Percentiles rank a stretch among this genome's conserved stretches.
Conservation (phyloP, 108 stramenopile genomes). For the Nitzschia sp. region DNA sequence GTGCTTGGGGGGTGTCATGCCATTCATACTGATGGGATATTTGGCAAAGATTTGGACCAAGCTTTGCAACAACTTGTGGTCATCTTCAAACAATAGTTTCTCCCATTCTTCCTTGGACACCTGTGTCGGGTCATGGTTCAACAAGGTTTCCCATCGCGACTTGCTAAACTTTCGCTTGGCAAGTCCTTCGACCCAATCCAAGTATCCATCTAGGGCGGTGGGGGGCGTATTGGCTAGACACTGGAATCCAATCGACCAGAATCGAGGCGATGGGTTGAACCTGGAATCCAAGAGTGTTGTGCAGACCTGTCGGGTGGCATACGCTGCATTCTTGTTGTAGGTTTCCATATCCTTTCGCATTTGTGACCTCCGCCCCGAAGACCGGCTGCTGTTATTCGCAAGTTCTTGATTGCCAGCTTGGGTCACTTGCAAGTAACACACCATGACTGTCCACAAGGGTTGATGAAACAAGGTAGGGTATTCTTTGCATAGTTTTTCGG, state of each 20-base stretch:
- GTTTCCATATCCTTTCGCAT: neutral
- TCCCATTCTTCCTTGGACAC: neutral
- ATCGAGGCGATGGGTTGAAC: constrained; percentile 4
- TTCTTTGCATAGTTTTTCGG: constrained; percentile 21
- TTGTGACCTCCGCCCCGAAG: neutral
- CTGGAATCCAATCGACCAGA: constrained; percentile 25
- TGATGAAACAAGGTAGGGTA: constrained; percentile 15
- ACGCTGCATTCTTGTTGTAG: neutral
- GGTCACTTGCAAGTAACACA: constrained; percentile 24
- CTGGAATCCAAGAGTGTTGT: neutral
- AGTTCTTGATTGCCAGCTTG: neutral
- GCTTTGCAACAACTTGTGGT: neutral
- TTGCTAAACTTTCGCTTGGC: constrained; percentile 31
- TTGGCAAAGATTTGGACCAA: constrained; percentile 28
- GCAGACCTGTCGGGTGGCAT: neutral
- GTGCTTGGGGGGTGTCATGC: neutral
- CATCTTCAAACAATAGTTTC: neutral
- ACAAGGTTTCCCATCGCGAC: neutral
- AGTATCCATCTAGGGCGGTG: constrained; percentile 12
- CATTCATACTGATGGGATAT: neutral
- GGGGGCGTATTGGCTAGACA: constrained; percentile 16
- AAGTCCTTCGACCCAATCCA: constrained; percentile 22
- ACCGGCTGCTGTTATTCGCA: neutral
- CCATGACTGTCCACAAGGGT: constrained; percentile 18
- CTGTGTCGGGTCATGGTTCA: neutral